Evolutionary conservation across 345 rosid species (phyloP).

Genomic region (Pugionium cornutum): DNA sequence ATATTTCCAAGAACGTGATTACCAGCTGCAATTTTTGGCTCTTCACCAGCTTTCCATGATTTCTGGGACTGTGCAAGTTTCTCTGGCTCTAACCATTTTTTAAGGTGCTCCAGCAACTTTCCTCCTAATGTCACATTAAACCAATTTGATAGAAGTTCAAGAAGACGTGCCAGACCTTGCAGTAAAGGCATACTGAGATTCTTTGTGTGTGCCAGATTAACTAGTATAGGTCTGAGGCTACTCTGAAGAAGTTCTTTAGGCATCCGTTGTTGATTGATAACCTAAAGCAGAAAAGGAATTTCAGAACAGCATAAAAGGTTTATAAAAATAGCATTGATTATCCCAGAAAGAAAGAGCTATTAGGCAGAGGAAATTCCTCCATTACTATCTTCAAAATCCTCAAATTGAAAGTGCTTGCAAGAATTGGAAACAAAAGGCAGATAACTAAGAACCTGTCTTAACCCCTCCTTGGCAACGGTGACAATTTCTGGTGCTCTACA

Average conservation of each 20-base stretch:
- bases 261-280: constrained; percentile 92
- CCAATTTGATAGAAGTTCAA: constrained; percentile 95
- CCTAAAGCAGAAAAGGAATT: constrained; percentile 49
- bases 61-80: constrained; percentile 90
- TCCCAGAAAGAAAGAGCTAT: constrained; percentile 27
- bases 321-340: constrained; percentile 8
- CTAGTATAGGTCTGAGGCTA: constrained; percentile 95
- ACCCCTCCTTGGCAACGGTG: constrained; percentile 95
- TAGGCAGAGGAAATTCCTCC: constrained; percentile 17
- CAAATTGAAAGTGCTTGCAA: not conserved
- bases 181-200: constrained; percentile 98
- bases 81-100: constrained; percentile 98
- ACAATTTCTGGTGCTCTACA: constrained; percentile 93
- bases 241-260: constrained; percentile 99
- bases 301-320: constrained; percentile 10
- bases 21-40: constrained; percentile 99
- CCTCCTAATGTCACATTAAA: constrained; percentile 97
- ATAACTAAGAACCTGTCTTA: constrained; percentile 68
- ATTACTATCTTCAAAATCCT: constrained; percentile 10
- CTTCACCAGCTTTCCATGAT: constrained; percentile 98
- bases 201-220: constrained; percentile 94
- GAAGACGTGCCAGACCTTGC: constrained; percentile 95
- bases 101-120: constrained; percentile 95
- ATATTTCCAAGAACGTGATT: constrained; percentile 21
- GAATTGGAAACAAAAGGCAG: constrained; percentile 30